Evolutionary conservation across 768 basidiomycete species (phyloP), one percentile per base, ranked within the genome.

Genomic region (Phanerochaete carnosa): DNA sequence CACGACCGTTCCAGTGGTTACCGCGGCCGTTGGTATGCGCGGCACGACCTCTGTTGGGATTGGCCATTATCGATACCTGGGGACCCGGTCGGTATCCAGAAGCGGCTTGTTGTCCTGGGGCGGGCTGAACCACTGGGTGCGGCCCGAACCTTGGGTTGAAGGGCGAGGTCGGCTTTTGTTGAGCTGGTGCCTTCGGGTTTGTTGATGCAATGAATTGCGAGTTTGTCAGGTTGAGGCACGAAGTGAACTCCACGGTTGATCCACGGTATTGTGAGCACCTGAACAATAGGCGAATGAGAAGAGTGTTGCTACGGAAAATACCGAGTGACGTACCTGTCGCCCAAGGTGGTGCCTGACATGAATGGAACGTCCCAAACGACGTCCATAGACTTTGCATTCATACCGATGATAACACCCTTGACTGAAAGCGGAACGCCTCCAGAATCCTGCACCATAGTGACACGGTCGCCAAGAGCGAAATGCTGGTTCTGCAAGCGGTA

Each of bases 281-380:
- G 64, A 12, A 12, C 6, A 28, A 16, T 5, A 25, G 9, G 15
- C 16, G 8, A 7, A 16, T 29, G 15, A 50, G 33, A 49, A n/a
- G 26, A 8, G 13, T 37, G n/a, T 22, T 30, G 50, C 23, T 68
- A n/a, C n/a, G 46, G 23, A 19, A 23, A 13, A 15, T 70, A 23
- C 51, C 3, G 23, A 16, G 11, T 39, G 29, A 60, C 77, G 61
- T 66, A 94, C 91, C 95, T 80, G 67, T 92, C 92, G 3, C 87
- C 86, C 12, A 98, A 77, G 0, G 92, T 97, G 2, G 83, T 81
- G 7, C 97, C 97, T 23, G 94, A 87, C 85, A 99, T 92, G 75
- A 99, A 98, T 1, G 94, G 83, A 25, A 90, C 88, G 72, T 99
- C 97, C 92, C 97, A 98, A 0, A 96, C 83, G 25, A 98, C 90